Base-by-base conservation (phyloP, 768 basidiomycete species). In the Tremella fuciformis region DNA sequence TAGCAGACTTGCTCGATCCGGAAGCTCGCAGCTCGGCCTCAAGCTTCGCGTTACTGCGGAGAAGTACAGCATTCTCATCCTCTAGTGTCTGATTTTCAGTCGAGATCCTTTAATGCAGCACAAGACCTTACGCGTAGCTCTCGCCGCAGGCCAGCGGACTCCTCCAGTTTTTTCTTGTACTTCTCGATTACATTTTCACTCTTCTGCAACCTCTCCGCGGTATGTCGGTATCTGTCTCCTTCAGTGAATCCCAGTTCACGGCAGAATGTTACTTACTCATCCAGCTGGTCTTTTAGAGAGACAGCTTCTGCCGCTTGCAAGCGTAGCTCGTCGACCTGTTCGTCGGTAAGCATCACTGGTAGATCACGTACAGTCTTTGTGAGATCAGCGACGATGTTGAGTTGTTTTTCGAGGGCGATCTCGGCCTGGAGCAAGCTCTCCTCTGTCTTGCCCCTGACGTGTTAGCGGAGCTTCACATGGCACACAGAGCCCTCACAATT, bases 161-260 rank as follows among this genome's bases (percentile, higher is more conserved):
- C 96, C 69, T 97, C 94, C 1, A 98, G 82, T 78, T 98, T 99
- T 82, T 90, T 93, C 80, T 93, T 94, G 78, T 97, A 93, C 77
- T 98, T 99, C 78, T 97, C 92, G 84, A 96, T 89, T 25, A 96
- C 92, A 70, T 93, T 93, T 78, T 98, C 96, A 1, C 86, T 88
- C 81, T 97, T 98, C 68, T 89, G 87, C 41, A 92, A 80, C 64
- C 86, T 89, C 69, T 97, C 96, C 2, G 89, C 88, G 4, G 91
- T 88, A 78, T 97, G 92, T 4, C 87, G 86, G 70, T 91, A 90
- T 72, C 91, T 94, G 59, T 15, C 6, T 37, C 24, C 41, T 38
- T 34, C 44, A 59, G 48, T 34, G 16, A 13, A 11, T 7, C 47
- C 58, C 53, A 52, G 24, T 50, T 25, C 2, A 41, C 58, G 11